Conservation (phyloP, 805 yeast species). For the Cyberlindnera maritima region DNA sequence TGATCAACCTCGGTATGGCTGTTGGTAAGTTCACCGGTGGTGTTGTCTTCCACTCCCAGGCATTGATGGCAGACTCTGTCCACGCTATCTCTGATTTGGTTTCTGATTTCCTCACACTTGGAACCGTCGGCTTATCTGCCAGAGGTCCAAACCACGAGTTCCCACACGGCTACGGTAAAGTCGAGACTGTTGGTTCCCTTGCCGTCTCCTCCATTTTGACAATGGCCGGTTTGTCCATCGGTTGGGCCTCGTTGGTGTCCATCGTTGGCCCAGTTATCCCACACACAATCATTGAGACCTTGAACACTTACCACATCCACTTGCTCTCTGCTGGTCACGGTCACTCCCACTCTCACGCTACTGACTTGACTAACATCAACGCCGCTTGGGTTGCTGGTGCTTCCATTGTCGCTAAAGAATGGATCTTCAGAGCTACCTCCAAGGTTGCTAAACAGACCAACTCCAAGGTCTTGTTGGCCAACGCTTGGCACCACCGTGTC, state of each 20-base stretch:
- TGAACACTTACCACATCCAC: slow-evolving; percentile 50
- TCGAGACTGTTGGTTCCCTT: slow-evolving; percentile 89
- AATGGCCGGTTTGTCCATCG: slow-evolving; percentile 87
- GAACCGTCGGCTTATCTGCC: slow-evolving; percentile 77
- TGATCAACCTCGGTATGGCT: slow-evolving; percentile 84
- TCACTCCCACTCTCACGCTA: slow-evolving; percentile 29
- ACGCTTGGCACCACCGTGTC: slow-evolving; percentile 98
- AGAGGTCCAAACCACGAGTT: slow-evolving; percentile 55
- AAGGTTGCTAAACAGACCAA: slow-evolving; percentile 73
- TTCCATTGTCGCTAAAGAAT: slow-evolving; percentile 82
- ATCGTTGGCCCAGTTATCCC: slow-evolving; percentile 69
- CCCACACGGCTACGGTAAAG: slow-evolving; percentile 90
- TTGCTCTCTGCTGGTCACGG: slow-evolving; percentile 36
- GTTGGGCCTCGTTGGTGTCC: slow-evolving; percentile 75
- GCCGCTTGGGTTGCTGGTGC: slow-evolving; percentile 97
- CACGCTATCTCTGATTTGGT: slow-evolving; percentile 90
- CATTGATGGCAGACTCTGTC: slow-evolving; percentile 89
- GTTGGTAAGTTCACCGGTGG: slow-evolving; percentile 87
- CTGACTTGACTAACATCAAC: slow-evolving; percentile 63
- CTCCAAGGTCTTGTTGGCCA: slow-evolving; percentile 89
- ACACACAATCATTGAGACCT: slow-evolving; percentile 51
- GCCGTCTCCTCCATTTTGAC: slow-evolving; percentile 82
- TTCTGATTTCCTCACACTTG: slow-evolving; percentile 83
- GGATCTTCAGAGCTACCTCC: slow-evolving; percentile 81
- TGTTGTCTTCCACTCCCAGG: slow-evolving; percentile 88